Evolutionary conservation across 495 filamentous ascomycete genomes (phyloP).

Genomic region (Xylona heveae): DNA sequence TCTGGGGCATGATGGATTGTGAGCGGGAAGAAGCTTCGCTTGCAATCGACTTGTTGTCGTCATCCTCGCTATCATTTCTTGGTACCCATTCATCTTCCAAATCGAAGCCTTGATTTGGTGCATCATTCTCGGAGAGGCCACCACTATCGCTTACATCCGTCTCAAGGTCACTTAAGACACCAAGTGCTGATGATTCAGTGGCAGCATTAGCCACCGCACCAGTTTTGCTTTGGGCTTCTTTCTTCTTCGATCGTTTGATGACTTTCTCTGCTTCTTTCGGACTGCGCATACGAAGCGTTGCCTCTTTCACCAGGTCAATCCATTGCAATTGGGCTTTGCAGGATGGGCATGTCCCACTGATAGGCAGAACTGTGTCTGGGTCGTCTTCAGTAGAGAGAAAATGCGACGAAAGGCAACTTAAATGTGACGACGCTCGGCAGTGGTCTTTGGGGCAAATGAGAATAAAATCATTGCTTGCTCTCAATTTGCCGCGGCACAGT

Average conservation of each 20-base stretch:
- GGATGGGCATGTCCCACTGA: slow-evolving; percentile 45
- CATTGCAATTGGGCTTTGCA: slow-evolving; percentile 45
- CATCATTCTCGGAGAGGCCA: no score
- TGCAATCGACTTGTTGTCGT: slow-evolving; percentile 9
- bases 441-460: slow-evolving; percentile 44
- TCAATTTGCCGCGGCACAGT: slow-evolving; percentile 34
- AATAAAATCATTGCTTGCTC: slow-evolving; percentile 26
- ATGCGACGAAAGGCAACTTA: slow-evolving; percentile 50
- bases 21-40: slow-evolving; percentile 16
- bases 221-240: slow-evolving; percentile 1
- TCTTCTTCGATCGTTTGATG: slow-evolving; percentile 30
- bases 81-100: slow-evolving; percentile 7
- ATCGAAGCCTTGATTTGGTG: neutral
- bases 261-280: slow-evolving; percentile 40
- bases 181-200: no score
- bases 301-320: slow-evolving; percentile 61
- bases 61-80: slow-evolving; percentile 13
- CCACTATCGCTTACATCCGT: slow-evolving; percentile 3
- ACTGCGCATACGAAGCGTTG: slow-evolving; percentile 48
- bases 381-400: slow-evolving; percentile 27
- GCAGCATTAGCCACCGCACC: no score
- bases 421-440: slow-evolving; percentile 50
- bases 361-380: slow-evolving; percentile 36
- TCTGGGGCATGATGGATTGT: slow-evolving; percentile 8
- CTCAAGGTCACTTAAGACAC: neutral